Percentiles rank a stretch among this genome's conserved stretches.
Conservation (phyloP, 768 basidiomycete genomes). For the Astraeus odoratus region DNA sequence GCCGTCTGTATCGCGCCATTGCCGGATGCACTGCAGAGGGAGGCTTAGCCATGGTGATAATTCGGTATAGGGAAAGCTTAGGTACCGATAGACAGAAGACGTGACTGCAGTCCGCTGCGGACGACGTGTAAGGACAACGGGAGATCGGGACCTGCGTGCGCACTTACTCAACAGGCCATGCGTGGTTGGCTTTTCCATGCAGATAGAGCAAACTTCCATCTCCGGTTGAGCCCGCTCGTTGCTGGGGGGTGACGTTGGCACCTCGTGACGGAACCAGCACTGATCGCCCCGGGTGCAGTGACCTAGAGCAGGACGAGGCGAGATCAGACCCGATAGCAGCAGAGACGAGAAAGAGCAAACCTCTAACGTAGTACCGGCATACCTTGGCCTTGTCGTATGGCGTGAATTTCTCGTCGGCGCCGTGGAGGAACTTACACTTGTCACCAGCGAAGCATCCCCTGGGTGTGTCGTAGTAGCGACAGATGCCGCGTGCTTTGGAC, state of each 20-base stretch:
- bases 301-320: slow-evolving; percentile 33
- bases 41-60: slow-evolving; percentile 4
- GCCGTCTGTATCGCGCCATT: slow-evolving; percentile 62
- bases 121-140: slow-evolving; percentile 5
- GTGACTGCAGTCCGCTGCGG: slow-evolving; percentile 64
- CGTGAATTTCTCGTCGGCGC: slow-evolving; percentile 43
- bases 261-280: slow-evolving; percentile 71
- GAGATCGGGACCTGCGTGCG: not conserved
- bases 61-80: slow-evolving; percentile 3
- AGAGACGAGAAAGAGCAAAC: slow-evolving; percentile 25
- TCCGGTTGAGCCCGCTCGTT: slow-evolving; percentile 25
- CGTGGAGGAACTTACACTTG: slow-evolving; percentile 74
- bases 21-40: slow-evolving; percentile 60
- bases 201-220: slow-evolving; percentile 60
- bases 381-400: slow-evolving; percentile 67
- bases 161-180: slow-evolving; percentile 62
- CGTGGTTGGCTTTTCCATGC: slow-evolving; percentile 62
- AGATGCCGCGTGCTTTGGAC: slow-evolving; percentile 65
- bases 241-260: slow-evolving; percentile 15
- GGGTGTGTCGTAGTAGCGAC: slow-evolving; percentile 55
- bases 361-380: slow-evolving; percentile 58
- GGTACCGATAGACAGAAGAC: slow-evolving; percentile 68
- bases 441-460: slow-evolving; percentile 67
- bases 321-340: not conserved
- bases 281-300: slow-evolving; percentile 61